These are phyloP conservation scores for Heritiera fomes DNA, from an alignment of 345 rosid genomes.

Conservation along the genomic window DNA sequence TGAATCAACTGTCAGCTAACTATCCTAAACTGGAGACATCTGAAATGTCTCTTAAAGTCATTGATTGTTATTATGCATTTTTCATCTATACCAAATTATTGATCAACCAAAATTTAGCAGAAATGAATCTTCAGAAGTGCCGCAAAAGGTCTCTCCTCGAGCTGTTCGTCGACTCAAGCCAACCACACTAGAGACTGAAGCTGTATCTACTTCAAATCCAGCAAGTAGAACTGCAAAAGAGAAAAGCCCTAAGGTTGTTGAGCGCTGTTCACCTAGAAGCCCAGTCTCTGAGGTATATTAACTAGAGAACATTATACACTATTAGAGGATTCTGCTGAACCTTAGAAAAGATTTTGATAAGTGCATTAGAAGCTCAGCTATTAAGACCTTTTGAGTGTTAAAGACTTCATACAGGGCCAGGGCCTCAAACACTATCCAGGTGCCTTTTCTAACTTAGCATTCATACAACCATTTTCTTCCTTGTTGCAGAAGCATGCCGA, in stretches of 20 bases:
- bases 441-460: not conserved
- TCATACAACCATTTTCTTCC: not conserved
- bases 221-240: constrained; percentile 61
- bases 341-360: not conserved
- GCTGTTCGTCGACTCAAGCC: constrained; percentile 72
- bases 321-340: not conserved
- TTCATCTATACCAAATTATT: not conserved
- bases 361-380: not conserved
- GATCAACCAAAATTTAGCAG: constrained; percentile 36
- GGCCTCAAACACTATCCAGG: not conserved
- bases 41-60: not conserved
- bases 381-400: not conserved
- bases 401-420: not conserved
- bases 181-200: constrained; percentile 50
- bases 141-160: constrained; percentile 74
- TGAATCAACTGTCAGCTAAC: not conserved
- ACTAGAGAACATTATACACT: not conserved
- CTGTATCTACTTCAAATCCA: constrained; percentile 57
- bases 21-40: not conserved
- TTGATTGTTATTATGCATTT: not conserved
- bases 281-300: constrained; percentile 68
- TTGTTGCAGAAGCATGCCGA: not conserved
- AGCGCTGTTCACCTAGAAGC: constrained; percentile 75
- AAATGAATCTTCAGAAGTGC: constrained; percentile 60
- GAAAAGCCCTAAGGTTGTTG: constrained; percentile 70